Percentiles rank a stretch among this genome's conserved stretches.
These are phyloP conservation scores for Boehmeria nivea DNA, from an alignment of 306 rosid genomes.

Conservation along the genomic window DNA sequence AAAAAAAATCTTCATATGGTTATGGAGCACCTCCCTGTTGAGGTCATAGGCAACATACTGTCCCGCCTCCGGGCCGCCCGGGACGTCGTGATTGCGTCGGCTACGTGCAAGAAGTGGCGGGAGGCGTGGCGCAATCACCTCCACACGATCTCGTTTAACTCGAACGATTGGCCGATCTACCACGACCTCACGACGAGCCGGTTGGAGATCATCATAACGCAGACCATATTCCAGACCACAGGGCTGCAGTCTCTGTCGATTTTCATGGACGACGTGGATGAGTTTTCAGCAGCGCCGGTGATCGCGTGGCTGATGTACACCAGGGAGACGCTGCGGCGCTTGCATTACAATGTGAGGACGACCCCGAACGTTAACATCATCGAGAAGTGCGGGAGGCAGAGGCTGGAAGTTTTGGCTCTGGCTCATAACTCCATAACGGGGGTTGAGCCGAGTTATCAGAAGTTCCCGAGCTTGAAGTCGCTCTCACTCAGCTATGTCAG, in stretches of 20 bases:
- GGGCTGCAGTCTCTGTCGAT: slow-evolving; percentile 56
- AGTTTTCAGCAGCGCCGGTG: slow-evolving; percentile 63
- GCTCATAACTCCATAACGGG: slow-evolving; percentile 58
- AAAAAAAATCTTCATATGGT: too few relatives aligned
- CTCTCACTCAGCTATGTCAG: slow-evolving; percentile 53
- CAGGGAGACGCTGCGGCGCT: slow-evolving; percentile 42
- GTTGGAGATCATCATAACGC: slow-evolving; percentile 71
- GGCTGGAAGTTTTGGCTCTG: slow-evolving; percentile 48
- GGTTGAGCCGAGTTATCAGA: slow-evolving; percentile 68
- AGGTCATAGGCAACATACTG: slow-evolving; percentile 76
- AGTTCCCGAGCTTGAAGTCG: slow-evolving; percentile 66
- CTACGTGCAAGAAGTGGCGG: slow-evolving; percentile 74
- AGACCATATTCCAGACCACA: slow-evolving; percentile 72
- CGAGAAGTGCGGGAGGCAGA: slow-evolving; percentile 66
- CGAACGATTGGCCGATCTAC: slow-evolving; percentile 57
- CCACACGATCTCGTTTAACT: slow-evolving; percentile 62
- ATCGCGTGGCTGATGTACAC: slow-evolving; percentile 88
- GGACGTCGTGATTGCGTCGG: slow-evolving; percentile 71
- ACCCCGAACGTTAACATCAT: slow-evolving; percentile 52
- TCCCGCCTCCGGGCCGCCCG: slow-evolving; percentile 69
- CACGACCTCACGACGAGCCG: slow-evolving; percentile 44
- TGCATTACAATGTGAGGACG: slow-evolving; percentile 58
- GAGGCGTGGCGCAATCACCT: slow-evolving; percentile 59
- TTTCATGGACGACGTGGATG: slow-evolving; percentile 68
- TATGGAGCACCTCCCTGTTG: slow-evolving; percentile 81